phyloP scores from a whole-genome alignment of 352 stramenopile species.

The Phytophthora fragariae region DNA sequence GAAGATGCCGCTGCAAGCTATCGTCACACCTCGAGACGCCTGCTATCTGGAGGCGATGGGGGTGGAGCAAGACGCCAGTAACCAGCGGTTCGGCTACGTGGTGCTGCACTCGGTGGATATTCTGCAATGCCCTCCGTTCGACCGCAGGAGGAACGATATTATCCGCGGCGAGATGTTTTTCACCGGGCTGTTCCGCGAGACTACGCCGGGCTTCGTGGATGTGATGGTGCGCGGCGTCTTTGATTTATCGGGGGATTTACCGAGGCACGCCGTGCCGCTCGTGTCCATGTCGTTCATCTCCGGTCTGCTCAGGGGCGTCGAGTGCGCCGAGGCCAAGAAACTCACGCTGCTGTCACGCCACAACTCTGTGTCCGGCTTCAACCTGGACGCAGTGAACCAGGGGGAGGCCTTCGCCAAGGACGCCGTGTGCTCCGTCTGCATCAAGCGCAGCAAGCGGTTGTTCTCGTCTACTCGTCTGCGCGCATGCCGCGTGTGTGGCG shows the following conservation, averaged over 20 bases:
- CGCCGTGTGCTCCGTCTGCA: conserved; percentile 42
- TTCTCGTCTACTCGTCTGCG: conserved; percentile 32
- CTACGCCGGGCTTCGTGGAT: conserved; percentile 46
- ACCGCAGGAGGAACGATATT: conserved; percentile 28
- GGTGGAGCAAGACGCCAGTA: conserved; percentile 42
- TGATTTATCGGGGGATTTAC: conserved; percentile 46
- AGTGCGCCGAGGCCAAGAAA: conserved; percentile 63
- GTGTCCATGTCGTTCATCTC: conserved; percentile 49
- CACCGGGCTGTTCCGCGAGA: conserved; percentile 50
- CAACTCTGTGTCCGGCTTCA: conserved; percentile 33
- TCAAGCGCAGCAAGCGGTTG: conserved; percentile 33
- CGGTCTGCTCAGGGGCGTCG: conserved; percentile 43
- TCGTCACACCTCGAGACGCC: conserved; percentile 31
- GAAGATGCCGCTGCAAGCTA: conserved; percentile 40
- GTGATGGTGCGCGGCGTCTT: conserved; percentile 58
- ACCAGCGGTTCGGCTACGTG: conserved; percentile 50
- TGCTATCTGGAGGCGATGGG: conserved; percentile 59
- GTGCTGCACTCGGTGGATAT: conserved; percentile 59
- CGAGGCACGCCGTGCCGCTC: conserved; percentile 37
- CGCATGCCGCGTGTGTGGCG: conserved; percentile 31
- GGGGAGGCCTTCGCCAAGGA: conserved; percentile 20
- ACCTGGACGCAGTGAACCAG: conserved; percentile 30
- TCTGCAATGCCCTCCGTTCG: conserved; percentile 51
- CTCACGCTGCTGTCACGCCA: conserved; percentile 51
- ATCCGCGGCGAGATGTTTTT: conserved; percentile 48